Evolutionary conservation across 129 eudicot genomes (phyloP).

Genomic region (Solidago caesia): DNA sequence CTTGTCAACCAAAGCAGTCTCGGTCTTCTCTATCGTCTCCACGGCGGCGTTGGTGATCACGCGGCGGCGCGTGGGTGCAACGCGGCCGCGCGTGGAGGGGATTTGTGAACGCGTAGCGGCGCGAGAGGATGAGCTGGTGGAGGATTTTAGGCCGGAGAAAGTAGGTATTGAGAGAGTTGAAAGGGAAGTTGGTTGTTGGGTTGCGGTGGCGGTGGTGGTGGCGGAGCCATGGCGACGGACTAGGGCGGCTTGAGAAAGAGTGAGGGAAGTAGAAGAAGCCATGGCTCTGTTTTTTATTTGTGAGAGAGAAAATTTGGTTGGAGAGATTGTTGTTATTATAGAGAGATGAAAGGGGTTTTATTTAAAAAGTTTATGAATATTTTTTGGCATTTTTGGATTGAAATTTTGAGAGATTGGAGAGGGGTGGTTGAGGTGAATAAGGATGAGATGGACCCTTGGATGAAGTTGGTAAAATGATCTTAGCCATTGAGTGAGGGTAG

Average conservation of each 20-base stretch:
- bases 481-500: constrained; percentile 40
- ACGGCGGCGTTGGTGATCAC: constrained; percentile 55
- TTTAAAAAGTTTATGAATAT: not conserved
- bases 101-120: constrained; percentile 19
- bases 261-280: constrained; percentile 81
- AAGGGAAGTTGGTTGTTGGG: constrained; percentile 38
- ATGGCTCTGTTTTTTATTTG: constrained; percentile 38
- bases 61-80: constrained; percentile 31
- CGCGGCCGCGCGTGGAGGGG: constrained; percentile 36
- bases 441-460: constrained; percentile 33
- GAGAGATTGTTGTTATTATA: constrained; percentile 23
- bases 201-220: constrained; percentile 27
- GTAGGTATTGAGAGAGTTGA: constrained; percentile 62
- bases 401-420: constrained; percentile 27
- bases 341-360: constrained; percentile 14
- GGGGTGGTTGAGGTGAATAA: constrained; percentile 46
- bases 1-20: constrained; percentile 58
- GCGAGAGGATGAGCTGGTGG: constrained; percentile 38
- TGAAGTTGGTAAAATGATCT: constrained; percentile 18
- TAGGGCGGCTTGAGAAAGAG: constrained; percentile 82
- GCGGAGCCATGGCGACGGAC: constrained; percentile 61
- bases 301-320: constrained; percentile 5
- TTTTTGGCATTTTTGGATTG: constrained; percentile 4
- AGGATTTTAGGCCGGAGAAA: constrained; percentile 61
- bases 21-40: constrained; percentile 61